phyloP scores from a whole-genome alignment of 139 green algal genomes.

The Auxenochlorella pyrenoidosa region DNA sequence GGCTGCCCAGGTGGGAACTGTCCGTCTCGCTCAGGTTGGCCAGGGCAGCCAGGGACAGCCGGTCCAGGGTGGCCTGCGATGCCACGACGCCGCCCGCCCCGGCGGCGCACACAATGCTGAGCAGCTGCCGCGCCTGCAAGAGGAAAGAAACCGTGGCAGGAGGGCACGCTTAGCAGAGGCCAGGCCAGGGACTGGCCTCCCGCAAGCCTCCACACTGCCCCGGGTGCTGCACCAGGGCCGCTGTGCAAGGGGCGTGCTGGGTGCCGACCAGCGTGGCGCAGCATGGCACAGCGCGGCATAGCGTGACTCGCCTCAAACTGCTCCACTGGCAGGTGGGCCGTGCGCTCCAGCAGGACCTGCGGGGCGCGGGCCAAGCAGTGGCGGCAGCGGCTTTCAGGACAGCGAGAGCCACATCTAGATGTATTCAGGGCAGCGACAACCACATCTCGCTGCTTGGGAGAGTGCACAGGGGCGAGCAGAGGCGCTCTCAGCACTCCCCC shows the following conservation, averaged over 20 bases:
- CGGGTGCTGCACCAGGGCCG: too few species aligned
- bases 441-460: too few species aligned
- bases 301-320: background rate
- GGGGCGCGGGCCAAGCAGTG: too few species aligned
- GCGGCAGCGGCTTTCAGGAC: too few species aligned
- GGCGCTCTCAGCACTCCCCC: too few species aligned
- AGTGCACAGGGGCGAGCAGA: too few species aligned
- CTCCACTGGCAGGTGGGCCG: background rate
- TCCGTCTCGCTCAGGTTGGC: background rate
- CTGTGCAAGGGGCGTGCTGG: too few species aligned
- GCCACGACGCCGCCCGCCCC: background rate
- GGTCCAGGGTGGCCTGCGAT: conserved; percentile 2
- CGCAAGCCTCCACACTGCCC: too few species aligned
- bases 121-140: conserved; percentile 7
- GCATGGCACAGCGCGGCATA: background rate
- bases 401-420: too few species aligned
- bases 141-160: background rate
- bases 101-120: conserved; percentile 8
- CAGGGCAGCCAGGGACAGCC: conserved; percentile 6
- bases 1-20: background rate
- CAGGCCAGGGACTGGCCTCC: too few species aligned
- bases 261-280: too few species aligned
- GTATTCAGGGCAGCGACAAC: too few species aligned
- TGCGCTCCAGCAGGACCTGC: conserved; percentile 21
- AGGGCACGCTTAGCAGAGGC: background rate